Evolutionary conservation across 768 basidiomycete genomes (phyloP), one percentile per base, ranked within the genome.

Genomic region (Serendipita indica): DNA sequence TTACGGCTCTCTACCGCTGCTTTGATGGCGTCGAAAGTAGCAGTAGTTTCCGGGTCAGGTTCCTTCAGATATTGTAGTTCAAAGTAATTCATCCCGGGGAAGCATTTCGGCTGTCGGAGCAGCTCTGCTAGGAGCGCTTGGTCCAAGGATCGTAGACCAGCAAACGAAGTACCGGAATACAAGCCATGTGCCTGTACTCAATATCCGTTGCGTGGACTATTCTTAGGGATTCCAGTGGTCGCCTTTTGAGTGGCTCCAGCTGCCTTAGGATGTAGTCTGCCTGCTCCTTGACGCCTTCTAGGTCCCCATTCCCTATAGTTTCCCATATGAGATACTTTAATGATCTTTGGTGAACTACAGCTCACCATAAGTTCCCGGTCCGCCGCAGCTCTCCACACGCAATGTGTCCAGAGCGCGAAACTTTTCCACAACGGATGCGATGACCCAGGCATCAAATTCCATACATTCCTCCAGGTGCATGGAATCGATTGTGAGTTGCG

Each of bases 21-120:
- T 28, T 54, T 54, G 49, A 54, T n/a, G 25, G 22, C 10, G n/a
- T 54, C 32, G 25, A 20, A 54, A 10, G 49, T 28, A 3, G 49
- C 49, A 4, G 22, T 33, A 10, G 16, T 33, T 7, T 54, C 32
- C 10, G n/a, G 22, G 20, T 54, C 49, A 18, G 49, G 22, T 28
- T 54, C 49, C 49, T 54, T 54, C 22, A 54, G 25, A 27, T 54
- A 54, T 18, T 54, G 49, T 7, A 54, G 20, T 28, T 54, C 49
- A 27, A 54, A 54, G 10, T 10, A 22, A 16, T 33, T 10, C 49
- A 54, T 54, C 7, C 49, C 49, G 10, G 49, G 49, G 49, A 54
- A 54, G 30, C 32, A 54, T 54, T 54, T 30, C 49, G 10, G 49
- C 25, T 54, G 20, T 7, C 25, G n/a, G 32, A 54, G 49, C 7